Conservation (phyloP, 495 filamentous ascomycete genomes). For the Lentithecium fluviatile region DNA sequence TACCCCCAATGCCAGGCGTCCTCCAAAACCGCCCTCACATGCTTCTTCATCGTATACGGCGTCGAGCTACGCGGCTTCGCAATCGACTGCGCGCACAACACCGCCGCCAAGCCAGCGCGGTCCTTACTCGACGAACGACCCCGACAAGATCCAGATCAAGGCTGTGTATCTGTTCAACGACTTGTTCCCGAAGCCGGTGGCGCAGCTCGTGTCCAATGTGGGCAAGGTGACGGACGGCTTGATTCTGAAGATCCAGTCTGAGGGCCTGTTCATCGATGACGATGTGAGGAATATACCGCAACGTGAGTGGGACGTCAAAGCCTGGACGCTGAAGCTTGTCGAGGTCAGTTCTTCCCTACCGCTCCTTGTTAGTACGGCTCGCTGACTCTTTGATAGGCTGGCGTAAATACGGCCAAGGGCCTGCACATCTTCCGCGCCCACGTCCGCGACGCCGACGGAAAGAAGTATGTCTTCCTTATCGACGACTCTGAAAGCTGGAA, state of each 20-base stretch:
- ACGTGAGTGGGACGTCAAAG: conserved; percentile 97
- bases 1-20: conserved; percentile 53
- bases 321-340: conserved; percentile 89
- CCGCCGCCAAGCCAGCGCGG: conserved; percentile 76
- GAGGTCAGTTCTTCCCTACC: conserved; percentile 63
- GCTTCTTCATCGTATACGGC: conserved; percentile 78
- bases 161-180: conserved; percentile 90
- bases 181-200: conserved; percentile 74
- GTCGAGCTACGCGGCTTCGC: conserved; percentile 75
- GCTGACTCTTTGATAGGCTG: conserved; percentile 45
- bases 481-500: conserved; percentile 90
- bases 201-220: conserved; percentile 73
- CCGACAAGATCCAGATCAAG: conserved; percentile 89
- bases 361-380: not conserved
- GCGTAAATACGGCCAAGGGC: conserved; percentile 45
- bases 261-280: conserved; percentile 95
- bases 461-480: conserved; percentile 79
- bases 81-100: conserved; percentile 79
- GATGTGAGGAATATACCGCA: conserved; percentile 82
- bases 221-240: conserved; percentile 81
- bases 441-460: conserved; percentile 79
- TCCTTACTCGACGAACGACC: conserved; percentile 80
- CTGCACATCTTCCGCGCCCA: conserved; percentile 76
- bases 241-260: conserved; percentile 78
- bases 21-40: conserved; percentile 47